Evolutionary conservation across 345 rosid species (phyloP), one percentile per base, ranked within the genome.

Genomic region (Bruguiera sexangula): DNA sequence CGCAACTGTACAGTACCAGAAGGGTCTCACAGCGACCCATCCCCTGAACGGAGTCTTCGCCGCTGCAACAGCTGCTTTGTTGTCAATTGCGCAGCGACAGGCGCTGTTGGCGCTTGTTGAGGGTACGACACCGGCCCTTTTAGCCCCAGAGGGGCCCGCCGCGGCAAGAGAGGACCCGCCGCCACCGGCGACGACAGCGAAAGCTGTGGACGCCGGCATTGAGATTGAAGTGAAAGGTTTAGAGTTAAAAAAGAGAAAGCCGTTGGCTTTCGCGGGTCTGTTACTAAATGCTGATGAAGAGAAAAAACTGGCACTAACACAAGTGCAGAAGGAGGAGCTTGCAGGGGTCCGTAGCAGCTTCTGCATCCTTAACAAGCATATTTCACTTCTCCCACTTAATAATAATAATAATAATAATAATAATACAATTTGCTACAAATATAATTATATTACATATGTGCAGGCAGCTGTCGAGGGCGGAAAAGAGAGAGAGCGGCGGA

Each of bases 311-410:
- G 72, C 1, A 32, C 30, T 67, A 62, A 73, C 48, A 22, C 63
- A 29, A 62, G 64, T 68, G 21, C 39, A 74, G 6, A 63, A 34
- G 65, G 46, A 46, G 50, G 73, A 65, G 60, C 29, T 63, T 39
- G 78, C 39, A 62, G 68, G 69, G 69, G 19, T 56, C 27, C 29
- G 58, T 11, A 63, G 48, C 26, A 75, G 37, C 65, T 58, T 75
- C 73, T 75, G 73, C 73, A 69, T 75, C 59, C 20, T 57, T 27
- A 36, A 48, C 60, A 26, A 66, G 72, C 77, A 73, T 73, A 67
- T 73, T 29, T 73, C 68, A 67, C 30, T 63, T 57, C 27, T n/a
- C 10, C 69, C 4, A 4, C 64, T 1, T 21, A 13, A 43, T 43
- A 2, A 2, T 9, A 13, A 13, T 9, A 39, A 26, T 26, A n/a